Conservation (phyloP, 805 yeast species). For the Wickerhamiella nectarea region DNA sequence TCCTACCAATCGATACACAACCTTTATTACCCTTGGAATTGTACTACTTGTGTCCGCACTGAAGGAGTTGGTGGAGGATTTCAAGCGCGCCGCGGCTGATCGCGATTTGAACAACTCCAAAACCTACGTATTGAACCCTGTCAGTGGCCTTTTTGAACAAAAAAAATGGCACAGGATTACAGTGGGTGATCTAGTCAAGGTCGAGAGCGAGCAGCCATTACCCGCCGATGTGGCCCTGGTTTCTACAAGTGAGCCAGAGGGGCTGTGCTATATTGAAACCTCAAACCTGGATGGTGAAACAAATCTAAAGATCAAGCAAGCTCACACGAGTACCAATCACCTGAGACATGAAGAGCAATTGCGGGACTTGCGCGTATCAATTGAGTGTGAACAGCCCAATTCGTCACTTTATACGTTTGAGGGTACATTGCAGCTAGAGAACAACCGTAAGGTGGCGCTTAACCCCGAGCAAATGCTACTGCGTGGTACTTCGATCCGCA, state of each 20-base stretch:
- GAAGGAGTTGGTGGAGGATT: constrained; percentile 81
- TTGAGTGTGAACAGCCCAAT: constrained; percentile 84
- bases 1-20: constrained; percentile 91
- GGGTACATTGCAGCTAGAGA: constrained; percentile 51
- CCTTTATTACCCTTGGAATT: constrained; percentile 76
- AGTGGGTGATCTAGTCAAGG: constrained; percentile 84
- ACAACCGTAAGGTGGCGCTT: constrained; percentile 39
- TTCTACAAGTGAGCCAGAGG: constrained; percentile 95
- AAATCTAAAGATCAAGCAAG: constrained; percentile 85
- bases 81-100: constrained; percentile 79
- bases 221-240: constrained; percentile 85
- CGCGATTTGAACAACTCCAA: constrained; percentile 72
- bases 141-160: constrained; percentile 47
- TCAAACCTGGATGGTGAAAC: constrained; percentile 98
- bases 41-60: constrained; percentile 84
- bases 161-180: constrained; percentile 75
- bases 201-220: constrained; percentile 73
- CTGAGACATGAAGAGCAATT: constrained; percentile 53
- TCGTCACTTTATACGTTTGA: constrained; percentile 89
- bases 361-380: constrained; percentile 38
- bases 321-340: constrained; percentile 61
- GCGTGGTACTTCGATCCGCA: constrained; percentile 90
- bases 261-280: constrained; percentile 92
- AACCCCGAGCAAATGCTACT: constrained; percentile 83
- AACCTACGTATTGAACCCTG: constrained; percentile 45